Evolutionary conservation across 2,329 filamentous ascomycete species (phyloP).

Genomic region (Trichoderma sp.): DNA sequence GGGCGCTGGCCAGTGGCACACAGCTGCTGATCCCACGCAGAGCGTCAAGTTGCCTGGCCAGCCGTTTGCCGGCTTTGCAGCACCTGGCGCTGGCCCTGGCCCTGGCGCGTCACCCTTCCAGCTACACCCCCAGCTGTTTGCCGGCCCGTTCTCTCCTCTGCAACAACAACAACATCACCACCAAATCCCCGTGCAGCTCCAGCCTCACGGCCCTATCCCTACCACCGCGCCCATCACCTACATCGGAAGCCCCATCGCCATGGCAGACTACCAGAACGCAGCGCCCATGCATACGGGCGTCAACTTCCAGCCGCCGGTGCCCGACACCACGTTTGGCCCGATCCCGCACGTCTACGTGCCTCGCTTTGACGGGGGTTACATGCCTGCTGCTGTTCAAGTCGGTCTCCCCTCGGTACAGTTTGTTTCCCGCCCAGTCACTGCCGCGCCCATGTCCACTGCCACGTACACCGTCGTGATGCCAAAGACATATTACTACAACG

Average conservation of each 20-base stretch:
- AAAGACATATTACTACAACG: slow-evolving; percentile 40
- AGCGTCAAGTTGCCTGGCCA: slow-evolving; percentile 37
- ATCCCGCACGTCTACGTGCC: slow-evolving; percentile 59
- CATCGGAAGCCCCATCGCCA: slow-evolving; percentile 36
- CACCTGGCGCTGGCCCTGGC: slow-evolving; percentile 2
- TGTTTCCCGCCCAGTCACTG: slow-evolving; percentile 32
- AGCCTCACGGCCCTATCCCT: neutral
- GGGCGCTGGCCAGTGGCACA: slow-evolving; percentile 39
- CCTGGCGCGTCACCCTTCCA: slow-evolving; percentile 25
- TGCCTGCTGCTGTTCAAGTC: slow-evolving; percentile 40
- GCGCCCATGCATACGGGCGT: slow-evolving; percentile 48
- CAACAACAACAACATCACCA: too few species aligned
- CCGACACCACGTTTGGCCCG: slow-evolving; percentile 59
- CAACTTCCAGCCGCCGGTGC: slow-evolving; percentile 61
- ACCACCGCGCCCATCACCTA: slow-evolving; percentile 33
- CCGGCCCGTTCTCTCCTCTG: slow-evolving; percentile 14
- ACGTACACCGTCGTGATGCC: slow-evolving; percentile 39
- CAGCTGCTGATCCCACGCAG: slow-evolving; percentile 41
- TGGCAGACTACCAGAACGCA: slow-evolving; percentile 49
- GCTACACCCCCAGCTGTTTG: slow-evolving; percentile 24
- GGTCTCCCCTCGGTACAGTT: slow-evolving; percentile 38
- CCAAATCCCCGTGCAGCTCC: neutral
- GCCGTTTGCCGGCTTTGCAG: slow-evolving; percentile 30
- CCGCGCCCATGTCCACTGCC: slow-evolving; percentile 5
- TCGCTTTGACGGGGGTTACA: slow-evolving; percentile 48